These are phyloP conservation scores for Babesia sp. DNA, from an alignment of 169 alveolate species.

Conservation along the genomic window DNA sequence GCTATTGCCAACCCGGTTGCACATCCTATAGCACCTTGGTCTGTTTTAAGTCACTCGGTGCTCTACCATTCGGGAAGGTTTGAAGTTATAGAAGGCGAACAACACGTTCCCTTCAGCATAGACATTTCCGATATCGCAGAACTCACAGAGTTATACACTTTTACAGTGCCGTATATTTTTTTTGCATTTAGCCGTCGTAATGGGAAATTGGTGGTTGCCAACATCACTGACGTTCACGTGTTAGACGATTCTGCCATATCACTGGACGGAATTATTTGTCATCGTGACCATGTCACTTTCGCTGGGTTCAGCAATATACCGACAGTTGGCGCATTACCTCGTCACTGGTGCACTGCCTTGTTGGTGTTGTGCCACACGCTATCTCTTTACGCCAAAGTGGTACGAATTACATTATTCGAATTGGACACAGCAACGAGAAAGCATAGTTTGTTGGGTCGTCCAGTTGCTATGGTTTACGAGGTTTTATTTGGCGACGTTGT, in stretches of 20 bases:
- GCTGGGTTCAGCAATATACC: constrained; percentile 16
- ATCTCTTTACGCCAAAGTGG: neutral
- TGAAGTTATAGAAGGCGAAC: neutral
- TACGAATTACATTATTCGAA: constrained; percentile 8
- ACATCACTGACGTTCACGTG: neutral
- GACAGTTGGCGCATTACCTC: neutral
- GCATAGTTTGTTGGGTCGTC: neutral
- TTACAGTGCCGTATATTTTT: neutral
- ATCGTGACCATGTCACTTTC: neutral
- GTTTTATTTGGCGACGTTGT: neutral
- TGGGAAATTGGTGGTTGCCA: neutral
- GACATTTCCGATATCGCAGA: neutral
- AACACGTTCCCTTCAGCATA: neutral
- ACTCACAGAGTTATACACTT: neutral
- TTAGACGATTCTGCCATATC: neutral
- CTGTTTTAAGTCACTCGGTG: neutral
- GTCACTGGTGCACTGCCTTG: constrained; percentile 32
- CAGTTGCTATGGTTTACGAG: constrained; percentile 7
- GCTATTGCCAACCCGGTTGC: constrained; percentile 9
- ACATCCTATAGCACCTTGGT: neutral
- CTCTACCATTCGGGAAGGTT: neutral
- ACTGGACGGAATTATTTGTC: neutral
- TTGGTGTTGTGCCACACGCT: constrained; percentile 14
- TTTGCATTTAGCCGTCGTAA: constrained; percentile 2
- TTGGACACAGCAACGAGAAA: neutral